Evolutionary conservation across 306 rosid species (phyloP), one percentile per base, ranked within the genome.

Genomic region (Prosopis cineraria): DNA sequence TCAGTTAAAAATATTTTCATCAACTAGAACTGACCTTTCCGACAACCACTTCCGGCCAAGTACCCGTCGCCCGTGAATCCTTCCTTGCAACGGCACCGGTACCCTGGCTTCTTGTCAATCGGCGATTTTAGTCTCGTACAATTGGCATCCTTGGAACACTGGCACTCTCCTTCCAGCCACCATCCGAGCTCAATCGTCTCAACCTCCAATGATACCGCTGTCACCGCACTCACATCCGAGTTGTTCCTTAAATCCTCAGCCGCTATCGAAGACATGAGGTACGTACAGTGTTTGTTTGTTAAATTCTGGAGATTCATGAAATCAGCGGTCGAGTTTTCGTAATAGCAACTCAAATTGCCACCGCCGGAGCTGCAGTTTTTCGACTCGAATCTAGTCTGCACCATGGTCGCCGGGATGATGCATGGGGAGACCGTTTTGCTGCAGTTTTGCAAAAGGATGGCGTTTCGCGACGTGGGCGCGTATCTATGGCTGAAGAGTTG

Each of bases 41-140:
- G 89, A 90, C 98, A 95, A 34, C 93, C 97, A 1, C 20, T 44
- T 20, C 98, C 97, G 81, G 86, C 90, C 60, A 0, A 36, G 74
- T 74, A 95, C 0, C 98, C 98, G 50, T 95, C 98, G 41, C 98
- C 98, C 52, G 20, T 17, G 47, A 85, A 83, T 0, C 93, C 98
- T 6, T 82, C 72, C 2, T 11, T 70, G 80, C 98, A 95, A 3
- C 43, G 36, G 77, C 98, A 95, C 22, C 88, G 87, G 64, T 83
- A 88, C 0, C 88, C 92, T 0, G 63, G 16, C 6, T 53, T 74
- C 5, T 86, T 50, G n/a, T 88, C 52, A 3, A 4, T 1, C 5
- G 92, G 95, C 2, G 90, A 60, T 2, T 16, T 3, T 36, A 87
- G 12, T 11, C 0, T 0, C 8, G 85, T 79, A 75, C 98, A 95